A percentile compares a stretch with the other conserved stretches of the same genome.
Evolutionary conservation across 2,329 filamentous ascomycete genomes (phyloP).

Genomic region (Diplodia sapinea): DNA sequence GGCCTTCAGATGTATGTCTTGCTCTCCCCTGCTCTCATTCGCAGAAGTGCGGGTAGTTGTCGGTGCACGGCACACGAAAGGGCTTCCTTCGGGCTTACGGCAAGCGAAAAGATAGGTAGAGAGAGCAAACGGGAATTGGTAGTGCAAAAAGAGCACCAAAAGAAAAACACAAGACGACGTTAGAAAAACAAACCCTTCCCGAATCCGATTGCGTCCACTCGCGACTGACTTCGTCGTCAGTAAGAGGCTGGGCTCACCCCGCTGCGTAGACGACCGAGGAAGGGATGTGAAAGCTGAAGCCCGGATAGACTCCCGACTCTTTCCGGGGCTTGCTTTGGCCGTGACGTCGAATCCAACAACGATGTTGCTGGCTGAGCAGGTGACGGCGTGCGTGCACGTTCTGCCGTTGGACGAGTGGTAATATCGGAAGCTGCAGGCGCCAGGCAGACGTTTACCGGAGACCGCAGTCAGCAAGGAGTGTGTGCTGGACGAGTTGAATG

Average conservation of each 20-base stretch:
- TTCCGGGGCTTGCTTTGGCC: not conserved
- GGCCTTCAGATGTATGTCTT: not conserved
- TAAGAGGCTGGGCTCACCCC: not conserved
- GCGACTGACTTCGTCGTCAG: not conserved
- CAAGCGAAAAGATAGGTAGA: not conserved
- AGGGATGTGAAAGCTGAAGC: not conserved
- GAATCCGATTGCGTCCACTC: not conserved
- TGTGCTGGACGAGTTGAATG: not conserved
- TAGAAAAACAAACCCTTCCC: not conserved
- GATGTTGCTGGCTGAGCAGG: not conserved
- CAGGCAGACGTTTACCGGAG: not conserved
- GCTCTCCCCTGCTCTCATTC: not conserved
- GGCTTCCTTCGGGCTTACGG: not conserved
- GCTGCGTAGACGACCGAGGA: conserved; percentile 1
- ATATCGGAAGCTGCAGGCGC: not conserved
- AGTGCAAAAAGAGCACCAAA: not conserved
- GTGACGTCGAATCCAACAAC: not conserved
- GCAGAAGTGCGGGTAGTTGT: not conserved
- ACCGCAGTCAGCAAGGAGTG: conserved; percentile 16
- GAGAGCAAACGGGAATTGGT: not conserved
- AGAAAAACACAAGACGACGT: conserved; percentile 1
- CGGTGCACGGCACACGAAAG: not conserved
- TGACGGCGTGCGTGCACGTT: not conserved
- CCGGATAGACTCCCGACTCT: not conserved
- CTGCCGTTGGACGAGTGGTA: not conserved